A percentile compares a stretch with the other conserved stretches of the same genome.
Evolutionary conservation across 768 basidiomycete species (phyloP).

Genomic region (Lactarius hengduanensis): DNA sequence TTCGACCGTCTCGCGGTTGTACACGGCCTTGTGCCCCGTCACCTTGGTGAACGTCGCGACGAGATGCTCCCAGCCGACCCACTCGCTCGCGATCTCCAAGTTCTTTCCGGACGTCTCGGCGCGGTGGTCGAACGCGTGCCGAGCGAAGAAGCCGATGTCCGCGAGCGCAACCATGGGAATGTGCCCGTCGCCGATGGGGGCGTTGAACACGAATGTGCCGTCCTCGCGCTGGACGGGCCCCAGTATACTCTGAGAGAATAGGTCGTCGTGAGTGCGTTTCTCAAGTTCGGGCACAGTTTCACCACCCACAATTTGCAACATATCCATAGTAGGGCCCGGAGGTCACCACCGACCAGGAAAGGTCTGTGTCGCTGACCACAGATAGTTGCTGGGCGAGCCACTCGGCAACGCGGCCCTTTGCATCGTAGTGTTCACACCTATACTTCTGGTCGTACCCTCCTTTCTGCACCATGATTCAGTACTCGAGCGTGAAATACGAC

Average conservation of each 20-base stretch:
- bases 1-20: slow-evolving; percentile 28
- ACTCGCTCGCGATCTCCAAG: slow-evolving; percentile 33
- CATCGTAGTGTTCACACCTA: slow-evolving; percentile 41
- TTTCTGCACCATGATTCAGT: slow-evolving; percentile 17
- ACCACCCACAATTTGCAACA: slow-evolving; percentile 39
- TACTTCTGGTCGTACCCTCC: slow-evolving; percentile 34
- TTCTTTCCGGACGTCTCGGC: slow-evolving; percentile 30
- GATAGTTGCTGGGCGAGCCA: slow-evolving; percentile 39
- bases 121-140: slow-evolving; percentile 36
- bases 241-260: slow-evolving; percentile 23
- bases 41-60: slow-evolving; percentile 34
- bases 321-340: slow-evolving; percentile 45
- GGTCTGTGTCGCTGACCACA: slow-evolving; percentile 32
- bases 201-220: slow-evolving; percentile 35
- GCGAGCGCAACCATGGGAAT: slow-evolving; percentile 35
- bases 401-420: slow-evolving; percentile 41
- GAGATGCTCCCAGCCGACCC: slow-evolving; percentile 32
- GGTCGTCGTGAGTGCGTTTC: not conserved
- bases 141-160: slow-evolving; percentile 36
- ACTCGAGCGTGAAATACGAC: not conserved
- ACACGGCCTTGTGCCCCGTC: slow-evolving; percentile 32
- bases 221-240: slow-evolving; percentile 32
- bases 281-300: not conserved
- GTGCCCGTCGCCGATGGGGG: slow-evolving; percentile 32
- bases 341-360: slow-evolving; percentile 41